Conservation (phyloP, 495 filamentous ascomycete species). For the Durotheca rogersii region DNA sequence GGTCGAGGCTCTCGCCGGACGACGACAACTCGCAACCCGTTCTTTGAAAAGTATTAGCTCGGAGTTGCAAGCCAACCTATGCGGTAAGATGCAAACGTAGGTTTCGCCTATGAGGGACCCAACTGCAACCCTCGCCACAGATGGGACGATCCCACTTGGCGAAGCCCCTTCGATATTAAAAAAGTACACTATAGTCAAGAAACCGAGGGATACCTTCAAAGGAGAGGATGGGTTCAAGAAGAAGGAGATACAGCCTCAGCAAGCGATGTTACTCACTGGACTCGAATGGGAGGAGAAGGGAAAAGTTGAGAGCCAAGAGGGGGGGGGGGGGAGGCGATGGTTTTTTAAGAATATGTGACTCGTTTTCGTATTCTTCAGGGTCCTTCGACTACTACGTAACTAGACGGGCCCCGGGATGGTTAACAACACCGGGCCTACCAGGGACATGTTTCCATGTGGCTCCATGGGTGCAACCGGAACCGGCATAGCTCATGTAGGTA, state of each 20-base stretch:
- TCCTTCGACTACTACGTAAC: no score
- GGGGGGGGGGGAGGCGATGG: no score
- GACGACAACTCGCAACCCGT: background rate
- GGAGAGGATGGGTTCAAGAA: background rate
- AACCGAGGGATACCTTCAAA: background rate
- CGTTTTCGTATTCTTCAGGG: slow-evolving; percentile 32
- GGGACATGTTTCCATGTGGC: slow-evolving; percentile 27
- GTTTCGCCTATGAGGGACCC: no score
- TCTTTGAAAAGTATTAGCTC: background rate
- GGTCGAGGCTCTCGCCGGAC: background rate
- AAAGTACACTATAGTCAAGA: no score
- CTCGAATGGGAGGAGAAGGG: slow-evolving; percentile 8
- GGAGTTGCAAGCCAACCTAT: background rate
- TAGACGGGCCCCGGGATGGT: slow-evolving; percentile 1
- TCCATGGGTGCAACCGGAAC: slow-evolving; percentile 17
- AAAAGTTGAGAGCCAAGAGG: slow-evolving; percentile 15
- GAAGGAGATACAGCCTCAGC: background rate
- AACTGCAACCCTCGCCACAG: no score
- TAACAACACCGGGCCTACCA: slow-evolving; percentile 2
- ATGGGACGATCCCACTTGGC: no score
- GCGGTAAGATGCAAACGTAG: no score
- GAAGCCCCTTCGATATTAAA: no score
- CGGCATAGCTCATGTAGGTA: background rate
- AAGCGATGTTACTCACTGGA: slow-evolving; percentile 9
- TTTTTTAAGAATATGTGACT: slow-evolving; percentile 28